Conservation (phyloP, 306 rosid species). For the Quillaja saponaria region DNA sequence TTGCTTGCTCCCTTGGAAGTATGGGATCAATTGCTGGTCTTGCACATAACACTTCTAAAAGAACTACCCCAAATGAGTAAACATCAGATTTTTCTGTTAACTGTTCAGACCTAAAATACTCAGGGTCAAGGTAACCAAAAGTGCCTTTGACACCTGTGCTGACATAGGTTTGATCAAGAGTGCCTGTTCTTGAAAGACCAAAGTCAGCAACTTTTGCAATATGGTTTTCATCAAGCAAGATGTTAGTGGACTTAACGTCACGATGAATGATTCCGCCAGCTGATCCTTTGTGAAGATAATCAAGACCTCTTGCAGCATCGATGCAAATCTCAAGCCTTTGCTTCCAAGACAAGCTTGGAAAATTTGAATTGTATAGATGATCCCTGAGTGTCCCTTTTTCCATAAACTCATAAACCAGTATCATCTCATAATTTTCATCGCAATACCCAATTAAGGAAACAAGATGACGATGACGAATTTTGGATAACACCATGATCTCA, state of each 20-base stretch:
- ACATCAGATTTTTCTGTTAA: conserved; percentile 55
- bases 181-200: conserved; percentile 49
- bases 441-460: conserved; percentile 63
- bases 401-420: conserved; percentile 56
- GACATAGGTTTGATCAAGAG: conserved; percentile 46
- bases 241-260: conserved; percentile 55
- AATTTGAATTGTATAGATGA: conserved; percentile 39
- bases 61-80: conserved; percentile 55
- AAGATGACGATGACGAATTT: conserved; percentile 50
- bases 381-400: conserved; percentile 57
- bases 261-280: conserved; percentile 56
- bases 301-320: conserved; percentile 53
- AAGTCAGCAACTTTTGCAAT: conserved; percentile 60
- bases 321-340: conserved; percentile 61
- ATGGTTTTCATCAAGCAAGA: conserved; percentile 45
- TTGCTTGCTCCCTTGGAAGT: conserved; percentile 48
- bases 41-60: conserved; percentile 52
- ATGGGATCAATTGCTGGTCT: conserved; percentile 43
- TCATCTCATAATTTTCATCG: conserved; percentile 56
- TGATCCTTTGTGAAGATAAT: conserved; percentile 59
- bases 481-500: conserved; percentile 49
- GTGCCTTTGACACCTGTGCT: conserved; percentile 57
- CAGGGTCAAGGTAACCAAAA: conserved; percentile 58
- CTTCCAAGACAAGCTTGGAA: conserved; percentile 50
- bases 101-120: conserved; percentile 45